Evolutionary conservation across 179 eudicot species (phyloP).

Genomic region (Silene noctiflora): DNA sequence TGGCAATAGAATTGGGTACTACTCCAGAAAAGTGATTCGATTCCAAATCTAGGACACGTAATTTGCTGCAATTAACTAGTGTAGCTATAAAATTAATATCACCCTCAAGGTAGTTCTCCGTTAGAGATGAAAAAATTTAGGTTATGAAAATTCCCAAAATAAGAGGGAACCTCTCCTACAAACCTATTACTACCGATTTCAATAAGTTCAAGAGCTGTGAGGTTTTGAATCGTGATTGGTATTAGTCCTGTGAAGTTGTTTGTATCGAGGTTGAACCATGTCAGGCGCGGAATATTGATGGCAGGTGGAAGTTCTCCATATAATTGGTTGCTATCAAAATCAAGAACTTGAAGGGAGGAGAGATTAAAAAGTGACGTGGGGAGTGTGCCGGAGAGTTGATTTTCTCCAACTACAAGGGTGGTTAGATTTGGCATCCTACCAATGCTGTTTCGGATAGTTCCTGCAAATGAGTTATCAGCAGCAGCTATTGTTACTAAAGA

Average conservation of each 20-base stretch:
- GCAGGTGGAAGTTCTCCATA: constrained; percentile 26
- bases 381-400: constrained; percentile 22
- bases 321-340: constrained; percentile 6
- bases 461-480: constrained; percentile 3
- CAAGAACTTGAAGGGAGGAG: constrained; percentile 11
- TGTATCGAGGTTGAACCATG: not conserved
- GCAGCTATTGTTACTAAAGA: not conserved
- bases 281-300: constrained; percentile 2
- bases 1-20: not conserved
- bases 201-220: not conserved
- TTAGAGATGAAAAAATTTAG: not conserved
- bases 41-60: not conserved
- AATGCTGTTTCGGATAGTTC: constrained; percentile 12
- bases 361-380: constrained; percentile 24
- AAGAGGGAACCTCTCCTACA: constrained; percentile 10
- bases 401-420: not conserved
- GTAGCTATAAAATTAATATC: constrained; percentile 23
- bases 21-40: constrained; percentile 8
- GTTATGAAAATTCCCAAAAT: not conserved
- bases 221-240: constrained; percentile 18
- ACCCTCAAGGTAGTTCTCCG: constrained; percentile 8
- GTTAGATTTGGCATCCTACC: not conserved
- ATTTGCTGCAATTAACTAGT: constrained; percentile 16
- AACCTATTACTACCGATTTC: not conserved
- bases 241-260: constrained; percentile 20